Evolutionary conservation across 1,284 basidiomycete species (phyloP).

Genomic region (Phlebopus sp.): DNA sequence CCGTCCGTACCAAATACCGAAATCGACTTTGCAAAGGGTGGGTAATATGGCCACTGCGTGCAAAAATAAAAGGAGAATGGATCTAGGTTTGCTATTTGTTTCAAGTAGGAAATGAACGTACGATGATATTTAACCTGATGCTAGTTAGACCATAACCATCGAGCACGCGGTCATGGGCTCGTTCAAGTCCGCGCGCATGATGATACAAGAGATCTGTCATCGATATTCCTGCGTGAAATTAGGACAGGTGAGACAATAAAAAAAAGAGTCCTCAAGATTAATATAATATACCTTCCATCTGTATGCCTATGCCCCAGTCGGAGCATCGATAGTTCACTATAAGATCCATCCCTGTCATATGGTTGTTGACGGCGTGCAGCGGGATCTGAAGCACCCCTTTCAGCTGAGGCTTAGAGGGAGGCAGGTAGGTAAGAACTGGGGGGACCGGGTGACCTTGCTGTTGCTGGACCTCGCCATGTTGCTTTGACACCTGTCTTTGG

Average conservation of each 20-base stretch:
- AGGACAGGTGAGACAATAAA: not conserved
- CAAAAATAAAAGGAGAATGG: not conserved
- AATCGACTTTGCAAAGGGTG: slow-evolving; percentile 23
- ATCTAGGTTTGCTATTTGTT: not conserved
- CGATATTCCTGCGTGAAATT: slow-evolving; percentile 15
- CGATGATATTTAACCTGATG: slow-evolving; percentile 24
- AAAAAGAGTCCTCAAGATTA: not conserved
- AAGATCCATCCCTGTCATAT: slow-evolving; percentile 16
- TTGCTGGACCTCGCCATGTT: not conserved
- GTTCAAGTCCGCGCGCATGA: slow-evolving; percentile 19
- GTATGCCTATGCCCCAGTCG: slow-evolving; percentile 26
- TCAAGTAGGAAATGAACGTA: slow-evolving; percentile 11
- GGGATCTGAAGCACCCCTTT: slow-evolving; percentile 24
- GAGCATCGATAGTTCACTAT: slow-evolving; percentile 22
- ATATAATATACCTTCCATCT: slow-evolving; percentile 18
- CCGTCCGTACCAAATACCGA: slow-evolving; percentile 20
- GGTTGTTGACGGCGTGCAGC: slow-evolving; percentile 25
- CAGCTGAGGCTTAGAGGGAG: slow-evolving; percentile 21
- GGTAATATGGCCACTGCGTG: slow-evolving; percentile 28
- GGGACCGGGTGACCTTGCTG: slow-evolving; percentile 3
- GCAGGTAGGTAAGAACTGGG: slow-evolving; percentile 15
- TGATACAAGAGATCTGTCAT: slow-evolving; percentile 23
- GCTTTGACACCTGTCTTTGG: not conserved
- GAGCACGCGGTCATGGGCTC: slow-evolving; percentile 20
- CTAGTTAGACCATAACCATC: slow-evolving; percentile 18